Base-by-base conservation (phyloP, 768 basidiomycete species). In the Kwoniella botswanensis region DNA sequence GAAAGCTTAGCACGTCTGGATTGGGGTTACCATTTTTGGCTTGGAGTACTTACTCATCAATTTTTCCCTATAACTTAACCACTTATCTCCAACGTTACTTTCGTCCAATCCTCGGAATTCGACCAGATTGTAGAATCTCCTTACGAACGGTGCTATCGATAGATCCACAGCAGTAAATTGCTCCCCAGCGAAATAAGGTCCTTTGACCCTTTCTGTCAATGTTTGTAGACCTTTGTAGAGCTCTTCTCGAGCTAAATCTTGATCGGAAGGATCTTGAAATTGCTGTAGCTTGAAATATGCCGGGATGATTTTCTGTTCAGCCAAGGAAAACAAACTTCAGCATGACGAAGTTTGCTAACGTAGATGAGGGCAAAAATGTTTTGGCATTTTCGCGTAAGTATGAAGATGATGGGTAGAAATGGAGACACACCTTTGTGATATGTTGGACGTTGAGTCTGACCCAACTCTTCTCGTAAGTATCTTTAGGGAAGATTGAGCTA, bases 111-210 rank as follows among this genome's bases (percentile, higher is more conserved):
- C 86, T 35, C 89, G 82, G 73, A 89, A 82, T 74, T 89, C 86
- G 24, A 80, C 78, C 22, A 89, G 56, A 56, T 89, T 88, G 46
- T 84, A 86, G 26, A 91, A 88, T 55, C 92, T 86, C 79, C 88
- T 89, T 2, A 93, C 79, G 90, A 91, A 91, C 24, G 90, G 89
- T 35, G 87, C 89, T 24, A 88, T 80, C 1, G 85, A 86, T 42
- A 87, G 79, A 74, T 90, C 90, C 5, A 88, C 88, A 52, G 88
- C 76, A 52, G 86, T 84, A 73, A 89, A 88, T 53, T 87, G 82
- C 24, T 87, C 85, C 18, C 89, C 89, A 26, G 86, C 77, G 79
- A 89, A 90, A 76, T 86, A 90, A 13, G 88, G 88, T 4, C 87
- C 89, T 53, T 82, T 85, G 64, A 83, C 80, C 70, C 85, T 72